Base-by-base conservation (phyloP, 495 filamentous ascomycete species). In the Cercophora scortea region DNA sequence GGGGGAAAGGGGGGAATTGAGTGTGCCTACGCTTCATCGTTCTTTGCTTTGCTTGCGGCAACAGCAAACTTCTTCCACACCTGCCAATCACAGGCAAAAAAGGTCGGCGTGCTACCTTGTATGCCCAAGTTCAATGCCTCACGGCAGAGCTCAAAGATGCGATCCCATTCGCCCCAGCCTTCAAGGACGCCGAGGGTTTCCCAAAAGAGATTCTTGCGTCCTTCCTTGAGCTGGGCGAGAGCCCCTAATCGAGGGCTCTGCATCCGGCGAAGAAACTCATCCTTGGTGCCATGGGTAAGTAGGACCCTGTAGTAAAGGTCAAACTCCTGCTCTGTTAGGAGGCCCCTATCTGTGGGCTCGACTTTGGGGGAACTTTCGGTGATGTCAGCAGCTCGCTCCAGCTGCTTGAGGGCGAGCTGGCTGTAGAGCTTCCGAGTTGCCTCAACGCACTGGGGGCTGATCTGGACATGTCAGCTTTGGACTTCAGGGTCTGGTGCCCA, bases 341-440 rank as follows among this genome's bases (percentile, higher is more conserved):
- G 58, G 1, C 60, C 57, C 17, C 68, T 55, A 38, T 61, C 56
- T 12, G 57, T 63, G 15, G 53, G 1, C 32, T 62, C 60, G 38
- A 62, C 34, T 44, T 62, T 62, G 4, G 50, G 32, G 18, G 61
- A 47, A 63, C 56, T 58, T 25, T 69, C 63, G 7, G 71, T 66
- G 6, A 66, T 41, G 18, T 74, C 71, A 13, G 72, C 71, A 3
- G 73, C 74, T 49, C 65, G 58, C 38, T 76, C 67, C 4, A 71
- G 64, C 45, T 72, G 71, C 47, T 67, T 70, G 32, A 68, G 54
- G 4, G 65, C 67, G 32, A 77, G 58, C 12, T 63, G 57, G 25
- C 66, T 59, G 50, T 74, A 77, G 0, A 77, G 58, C 54, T 71
- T 70, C 33, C 59, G 64, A 38, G 66, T 72, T 6, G 57, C 56